A percentile compares a stretch with the other conserved stretches of the same genome.
These are phyloP conservation scores for Stemphylium beticola DNA, from an alignment of 2,329 filamentous ascomycete genomes.

Conservation along the genomic window DNA sequence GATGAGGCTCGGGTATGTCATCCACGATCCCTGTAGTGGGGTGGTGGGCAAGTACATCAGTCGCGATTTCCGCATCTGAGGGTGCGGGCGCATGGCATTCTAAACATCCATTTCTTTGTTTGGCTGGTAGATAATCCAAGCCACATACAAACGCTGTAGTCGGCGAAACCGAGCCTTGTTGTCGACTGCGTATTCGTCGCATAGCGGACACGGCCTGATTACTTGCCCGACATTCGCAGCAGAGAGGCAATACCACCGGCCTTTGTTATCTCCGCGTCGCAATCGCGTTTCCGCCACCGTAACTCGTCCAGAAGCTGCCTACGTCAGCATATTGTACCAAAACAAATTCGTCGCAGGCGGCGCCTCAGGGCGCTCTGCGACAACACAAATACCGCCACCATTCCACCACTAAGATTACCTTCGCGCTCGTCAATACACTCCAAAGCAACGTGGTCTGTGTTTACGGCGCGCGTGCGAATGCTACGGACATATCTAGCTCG, in stretches of 20 bases:
- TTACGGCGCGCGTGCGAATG: slow-evolving; percentile 41
- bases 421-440: background rate
- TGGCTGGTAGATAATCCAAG: background rate
- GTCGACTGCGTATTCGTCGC: background rate
- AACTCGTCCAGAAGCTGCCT: slow-evolving; percentile 19
- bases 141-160: too few relatives aligned
- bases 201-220: slow-evolving; percentile 13
- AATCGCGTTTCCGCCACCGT: slow-evolving; percentile 14
- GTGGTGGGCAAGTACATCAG: background rate
- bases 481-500: slow-evolving; percentile 38
- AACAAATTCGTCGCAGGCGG: slow-evolving; percentile 22
- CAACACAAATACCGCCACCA: slow-evolving; percentile 26
- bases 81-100: background rate
- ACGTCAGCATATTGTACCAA: slow-evolving; percentile 29
- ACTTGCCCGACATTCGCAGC: slow-evolving; percentile 10
- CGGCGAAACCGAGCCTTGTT: background rate
- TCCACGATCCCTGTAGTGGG: background rate
- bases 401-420: background rate
- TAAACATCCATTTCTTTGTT: background rate
- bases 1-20: slow-evolving; percentile 7
- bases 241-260: background rate
- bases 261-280: slow-evolving; percentile 18
- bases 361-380: slow-evolving; percentile 26
- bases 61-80: background rate
- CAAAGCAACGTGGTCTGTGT: background rate